Percentiles rank a stretch among this genome's conserved stretches.
Conservation (phyloP, 2,329 filamentous ascomycete genomes). For the Exophiala oligosperma region DNA sequence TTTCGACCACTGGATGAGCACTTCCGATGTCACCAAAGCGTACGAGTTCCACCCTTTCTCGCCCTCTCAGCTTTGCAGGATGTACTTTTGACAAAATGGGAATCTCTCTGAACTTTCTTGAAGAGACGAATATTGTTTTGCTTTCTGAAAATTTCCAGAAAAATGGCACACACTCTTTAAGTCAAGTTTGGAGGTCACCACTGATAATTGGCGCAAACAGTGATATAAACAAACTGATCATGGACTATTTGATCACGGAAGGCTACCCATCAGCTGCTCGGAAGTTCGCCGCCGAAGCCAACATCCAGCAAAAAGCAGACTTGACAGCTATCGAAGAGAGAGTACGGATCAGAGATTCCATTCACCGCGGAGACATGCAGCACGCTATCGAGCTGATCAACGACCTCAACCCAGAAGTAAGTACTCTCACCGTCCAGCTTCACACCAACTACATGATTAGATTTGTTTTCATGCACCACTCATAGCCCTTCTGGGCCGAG, state of each 20-base stretch:
- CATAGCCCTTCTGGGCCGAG: constrained; percentile 81
- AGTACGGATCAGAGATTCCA: constrained; percentile 79
- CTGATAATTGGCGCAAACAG: constrained; percentile 51
- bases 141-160: constrained; percentile 56
- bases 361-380: constrained; percentile 83
- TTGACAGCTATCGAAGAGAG: constrained; percentile 72
- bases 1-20: constrained; percentile 80
- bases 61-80: constrained; percentile 62
- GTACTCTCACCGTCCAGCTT: constrained; percentile 35
- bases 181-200: background rate
- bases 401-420: constrained; percentile 86
- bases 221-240: constrained; percentile 91
- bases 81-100: constrained; percentile 89
- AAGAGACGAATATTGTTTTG: constrained; percentile 85
- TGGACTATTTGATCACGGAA: constrained; percentile 96
- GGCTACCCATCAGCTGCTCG: constrained; percentile 90
- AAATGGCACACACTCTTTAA: background rate
- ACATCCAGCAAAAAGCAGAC: constrained; percentile 73
- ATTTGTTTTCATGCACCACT: constrained; percentile 99
- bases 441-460: constrained; percentile 77
- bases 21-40: constrained; percentile 87
- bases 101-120: constrained; percentile 99
- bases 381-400: constrained; percentile 84
- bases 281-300: constrained; percentile 92
- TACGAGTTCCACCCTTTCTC: constrained; percentile 51